These are phyloP conservation scores for Suillus discolor DNA, from an alignment of 768 basidiomycete species.

Conservation along the genomic window DNA sequence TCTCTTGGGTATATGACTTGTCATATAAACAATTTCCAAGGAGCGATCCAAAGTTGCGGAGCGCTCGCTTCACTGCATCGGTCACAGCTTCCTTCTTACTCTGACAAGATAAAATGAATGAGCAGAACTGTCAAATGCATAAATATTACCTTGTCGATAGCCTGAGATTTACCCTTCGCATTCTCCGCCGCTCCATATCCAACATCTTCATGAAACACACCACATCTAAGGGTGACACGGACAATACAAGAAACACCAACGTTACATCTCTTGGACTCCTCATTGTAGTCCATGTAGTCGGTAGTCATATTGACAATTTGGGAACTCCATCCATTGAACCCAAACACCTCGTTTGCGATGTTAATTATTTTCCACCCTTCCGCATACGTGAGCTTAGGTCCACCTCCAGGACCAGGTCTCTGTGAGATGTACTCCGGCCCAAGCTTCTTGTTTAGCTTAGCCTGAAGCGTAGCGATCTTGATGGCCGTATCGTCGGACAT, in stretches of 20 bases:
- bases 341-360: slow-evolving; percentile 97
- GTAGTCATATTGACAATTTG: slow-evolving; percentile 72
- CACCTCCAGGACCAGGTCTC: slow-evolving; percentile 85
- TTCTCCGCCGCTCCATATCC: slow-evolving; percentile 92
- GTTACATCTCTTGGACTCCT: slow-evolving; percentile 64
- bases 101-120: slow-evolving; percentile 43
- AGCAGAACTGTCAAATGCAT: slow-evolving; percentile 2
- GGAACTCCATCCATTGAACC: slow-evolving; percentile 96
- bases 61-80: slow-evolving; percentile 88
- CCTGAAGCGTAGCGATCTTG: slow-evolving; percentile 74
- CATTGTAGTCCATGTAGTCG: slow-evolving; percentile 76
- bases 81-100: slow-evolving; percentile 99
- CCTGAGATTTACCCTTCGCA: slow-evolving; percentile 78
- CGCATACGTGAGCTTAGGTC: slow-evolving; percentile 87
- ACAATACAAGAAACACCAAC: slow-evolving; percentile 86
- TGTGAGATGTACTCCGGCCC: slow-evolving; percentile 94
- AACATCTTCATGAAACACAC: slow-evolving; percentile 89
- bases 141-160: slow-evolving; percentile 83
- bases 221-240: slow-evolving; percentile 85
- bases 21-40: slow-evolving; percentile 98
- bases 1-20: slow-evolving; percentile 82
- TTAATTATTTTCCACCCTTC: slow-evolving; percentile 99
- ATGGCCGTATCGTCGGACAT: slow-evolving; percentile 64
- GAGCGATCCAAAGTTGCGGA: slow-evolving; percentile 92
- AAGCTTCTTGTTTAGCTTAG: slow-evolving; percentile 82